phyloP scores from a whole-genome alignment of 495 filamentous ascomycete species.

The Penicillium daleae region DNA sequence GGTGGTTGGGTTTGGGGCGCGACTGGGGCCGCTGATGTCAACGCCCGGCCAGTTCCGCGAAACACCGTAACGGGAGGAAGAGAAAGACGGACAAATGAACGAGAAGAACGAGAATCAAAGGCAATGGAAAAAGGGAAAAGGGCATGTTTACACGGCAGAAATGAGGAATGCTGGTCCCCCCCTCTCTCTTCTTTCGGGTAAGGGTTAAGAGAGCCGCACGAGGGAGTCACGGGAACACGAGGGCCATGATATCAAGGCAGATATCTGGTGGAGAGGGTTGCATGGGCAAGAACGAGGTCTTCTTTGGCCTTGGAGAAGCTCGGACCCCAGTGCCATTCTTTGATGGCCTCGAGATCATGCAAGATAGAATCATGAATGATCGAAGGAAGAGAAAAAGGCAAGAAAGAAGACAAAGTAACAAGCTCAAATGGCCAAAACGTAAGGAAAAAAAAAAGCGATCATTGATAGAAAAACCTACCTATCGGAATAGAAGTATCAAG shows the following conservation, averaged over 20 bases:
- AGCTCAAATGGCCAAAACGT: neutral
- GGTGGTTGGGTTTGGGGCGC: slow-evolving; percentile 17
- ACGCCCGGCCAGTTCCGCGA: slow-evolving; percentile 34
- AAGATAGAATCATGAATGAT: neutral
- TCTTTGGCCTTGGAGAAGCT: neutral
- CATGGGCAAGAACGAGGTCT: neutral
- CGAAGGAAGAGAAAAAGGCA: neutral
- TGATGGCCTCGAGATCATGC: neutral
- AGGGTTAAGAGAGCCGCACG: neutral
- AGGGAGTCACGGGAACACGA: neutral
- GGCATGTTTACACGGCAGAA: slow-evolving; percentile 21
- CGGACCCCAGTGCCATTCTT: neutral
- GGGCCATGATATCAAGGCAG: neutral
- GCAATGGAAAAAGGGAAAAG: neutral
- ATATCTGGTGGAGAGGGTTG: no score
- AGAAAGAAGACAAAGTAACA: neutral
- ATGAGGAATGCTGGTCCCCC: slow-evolving; percentile 8
- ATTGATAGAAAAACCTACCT: slow-evolving; percentile 1
- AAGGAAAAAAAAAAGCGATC: neutral
- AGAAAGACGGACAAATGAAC: slow-evolving; percentile 6
- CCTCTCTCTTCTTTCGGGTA: slow-evolving; percentile 1
- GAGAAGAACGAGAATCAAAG: neutral
- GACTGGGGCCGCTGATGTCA: slow-evolving; percentile 43
- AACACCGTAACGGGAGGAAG: neutral
- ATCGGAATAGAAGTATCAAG: neutral